These are phyloP conservation scores for Chaetomiaceae sp. DNA, from an alignment of 2,329 filamentous ascomycete species.

Conservation along the genomic window DNA sequence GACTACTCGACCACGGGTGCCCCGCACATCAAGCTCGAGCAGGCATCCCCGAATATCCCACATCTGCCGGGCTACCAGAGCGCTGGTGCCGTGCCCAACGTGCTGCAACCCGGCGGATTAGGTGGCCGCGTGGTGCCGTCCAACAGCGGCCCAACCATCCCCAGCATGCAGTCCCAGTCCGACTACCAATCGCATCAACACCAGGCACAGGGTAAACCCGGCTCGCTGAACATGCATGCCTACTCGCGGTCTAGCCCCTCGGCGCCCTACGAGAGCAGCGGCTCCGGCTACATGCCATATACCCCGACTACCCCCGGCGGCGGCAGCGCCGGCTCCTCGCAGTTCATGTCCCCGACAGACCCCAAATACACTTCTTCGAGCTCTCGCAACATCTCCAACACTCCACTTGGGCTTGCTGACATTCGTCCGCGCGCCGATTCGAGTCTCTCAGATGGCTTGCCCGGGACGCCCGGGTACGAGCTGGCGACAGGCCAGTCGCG, in stretches of 20 bases:
- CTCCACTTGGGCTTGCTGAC: conserved; percentile 84
- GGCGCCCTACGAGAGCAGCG: conserved; percentile 47
- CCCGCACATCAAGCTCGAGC: conserved; percentile 48
- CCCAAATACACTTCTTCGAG: conserved; percentile 52
- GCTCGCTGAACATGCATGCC: conserved; percentile 60
- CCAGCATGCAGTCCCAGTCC: conserved; percentile 45
- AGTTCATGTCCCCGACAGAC: conserved; percentile 59
- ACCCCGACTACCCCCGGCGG: conserved; percentile 62
- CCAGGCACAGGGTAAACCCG: conserved; percentile 58
- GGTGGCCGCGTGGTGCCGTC: conserved; percentile 36
- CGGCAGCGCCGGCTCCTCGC: conserved; percentile 50
- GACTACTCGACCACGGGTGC: conserved; percentile 37
- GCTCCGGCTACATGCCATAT: conserved; percentile 49
- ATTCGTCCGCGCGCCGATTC: conserved; percentile 85
- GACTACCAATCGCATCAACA: conserved; percentile 44
- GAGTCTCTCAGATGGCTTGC: conserved; percentile 65
- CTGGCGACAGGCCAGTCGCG: conserved; percentile 59
- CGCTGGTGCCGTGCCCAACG: conserved; percentile 49
- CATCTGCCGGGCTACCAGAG: conserved; percentile 34
- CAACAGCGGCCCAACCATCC: conserved; percentile 43
- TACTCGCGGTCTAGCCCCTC: conserved; percentile 85
- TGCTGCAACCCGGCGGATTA: conserved; percentile 53
- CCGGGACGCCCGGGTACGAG: conserved; percentile 61
- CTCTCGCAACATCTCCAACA: conserved; percentile 66
- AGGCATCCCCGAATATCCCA: conserved; percentile 36